These are phyloP conservation scores for Zopfia rhizophila DNA, from an alignment of 2,329 filamentous ascomycete genomes.

Conservation along the genomic window DNA sequence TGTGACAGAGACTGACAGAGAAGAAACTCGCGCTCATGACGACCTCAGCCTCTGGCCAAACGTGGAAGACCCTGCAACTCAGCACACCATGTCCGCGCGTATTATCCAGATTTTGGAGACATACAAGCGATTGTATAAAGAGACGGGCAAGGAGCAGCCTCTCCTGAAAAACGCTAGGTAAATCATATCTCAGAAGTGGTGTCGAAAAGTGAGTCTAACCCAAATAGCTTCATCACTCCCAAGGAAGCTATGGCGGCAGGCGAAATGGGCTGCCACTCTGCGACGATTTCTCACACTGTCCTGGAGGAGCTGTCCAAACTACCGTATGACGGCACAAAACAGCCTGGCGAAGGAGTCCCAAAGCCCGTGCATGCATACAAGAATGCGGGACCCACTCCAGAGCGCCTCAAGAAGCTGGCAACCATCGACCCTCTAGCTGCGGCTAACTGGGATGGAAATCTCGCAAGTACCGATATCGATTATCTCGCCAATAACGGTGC, in stretches of 20 bases:
- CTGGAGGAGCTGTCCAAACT: constrained; percentile 54
- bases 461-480: constrained; percentile 55
- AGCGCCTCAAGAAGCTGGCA: constrained; percentile 49
- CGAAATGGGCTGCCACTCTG: constrained; percentile 60
- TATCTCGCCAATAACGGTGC: constrained; percentile 60
- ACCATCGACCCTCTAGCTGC: constrained; percentile 54
- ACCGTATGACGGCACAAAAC: constrained; percentile 50
- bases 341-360: constrained; percentile 52
- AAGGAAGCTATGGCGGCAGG: constrained; percentile 60
- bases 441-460: constrained; percentile 52
- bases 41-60: constrained; percentile 59
- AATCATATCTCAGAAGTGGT: background rate
- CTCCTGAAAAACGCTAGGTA: constrained; percentile 60
- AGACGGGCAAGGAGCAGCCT: constrained; percentile 62
- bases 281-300: constrained; percentile 56
- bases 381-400: constrained; percentile 43
- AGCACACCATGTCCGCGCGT: constrained; percentile 61
- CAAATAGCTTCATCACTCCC: constrained; percentile 53
- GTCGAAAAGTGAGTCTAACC: constrained; percentile 8
- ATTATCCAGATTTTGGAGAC: constrained; percentile 62
- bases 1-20: background rate
- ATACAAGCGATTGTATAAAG: constrained; percentile 58
- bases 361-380: constrained; percentile 57
- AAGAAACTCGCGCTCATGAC: constrained; percentile 58
- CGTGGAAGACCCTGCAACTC: constrained; percentile 57